phyloP scores from a whole-genome alignment of 2,329 filamentous ascomycete genomes.

The Ilyonectria mors-panacis region DNA sequence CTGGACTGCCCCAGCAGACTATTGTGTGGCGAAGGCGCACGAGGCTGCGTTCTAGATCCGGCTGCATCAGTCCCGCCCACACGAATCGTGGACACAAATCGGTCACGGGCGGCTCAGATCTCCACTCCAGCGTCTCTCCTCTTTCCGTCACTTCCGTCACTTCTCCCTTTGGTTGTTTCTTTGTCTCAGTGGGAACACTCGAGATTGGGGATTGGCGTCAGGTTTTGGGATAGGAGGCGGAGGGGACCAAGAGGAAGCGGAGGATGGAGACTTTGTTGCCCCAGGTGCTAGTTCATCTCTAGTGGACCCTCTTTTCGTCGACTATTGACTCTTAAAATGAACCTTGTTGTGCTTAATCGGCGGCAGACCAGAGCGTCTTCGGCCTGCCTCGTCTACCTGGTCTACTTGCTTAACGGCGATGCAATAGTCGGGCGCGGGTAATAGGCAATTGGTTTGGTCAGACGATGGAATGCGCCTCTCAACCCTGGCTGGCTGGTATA shows the following conservation, averaged over 20 bases:
- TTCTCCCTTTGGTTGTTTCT: neutral
- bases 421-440: too few species aligned
- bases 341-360: neutral
- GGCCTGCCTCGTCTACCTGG: too few species aligned
- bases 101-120: too few species aligned
- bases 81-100: neutral
- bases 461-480: too few species aligned
- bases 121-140: neutral
- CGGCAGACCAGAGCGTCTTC: too few species aligned
- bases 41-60: constrained; percentile 35
- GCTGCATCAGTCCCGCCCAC: neutral
- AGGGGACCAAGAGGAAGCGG: neutral
- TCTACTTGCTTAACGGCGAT: too few species aligned
- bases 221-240: neutral
- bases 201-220: neutral
- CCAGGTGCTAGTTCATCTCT: neutral
- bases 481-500: too few species aligned
- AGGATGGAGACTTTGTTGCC: neutral
- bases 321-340: neutral
- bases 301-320: neutral
- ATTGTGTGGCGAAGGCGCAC: constrained; percentile 12
- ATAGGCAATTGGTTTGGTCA: too few species aligned
- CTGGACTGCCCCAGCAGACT: neutral
- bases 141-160: constrained; percentile 22
- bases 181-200: neutral